Percentiles rank a stretch among this genome's conserved stretches.
Conservation (phyloP, 2,329 filamentous ascomycete species). For the Curvularia verruculosa region DNA sequence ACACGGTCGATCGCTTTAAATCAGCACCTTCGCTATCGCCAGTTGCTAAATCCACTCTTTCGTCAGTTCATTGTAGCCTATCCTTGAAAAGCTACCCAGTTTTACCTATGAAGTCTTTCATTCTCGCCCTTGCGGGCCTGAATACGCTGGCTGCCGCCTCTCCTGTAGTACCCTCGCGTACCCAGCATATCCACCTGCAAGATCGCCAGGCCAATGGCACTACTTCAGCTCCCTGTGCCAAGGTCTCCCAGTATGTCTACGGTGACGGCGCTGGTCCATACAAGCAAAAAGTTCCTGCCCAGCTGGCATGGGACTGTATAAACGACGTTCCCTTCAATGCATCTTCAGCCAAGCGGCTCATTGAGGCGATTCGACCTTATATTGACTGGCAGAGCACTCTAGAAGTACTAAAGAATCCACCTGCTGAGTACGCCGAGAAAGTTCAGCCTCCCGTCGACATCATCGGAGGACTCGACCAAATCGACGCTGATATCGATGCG, state of each 20-base stretch:
- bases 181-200: conserved; percentile 15
- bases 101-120: conserved; percentile 29
- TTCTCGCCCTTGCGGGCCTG: conserved; percentile 33
- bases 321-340: conserved; percentile 54
- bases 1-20: background rate
- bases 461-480: conserved; percentile 48
- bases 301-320: conserved; percentile 54
- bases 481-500: conserved; percentile 46
- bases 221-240: conserved; percentile 37
- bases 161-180: conserved; percentile 28
- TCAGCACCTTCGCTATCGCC: background rate
- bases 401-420: conserved; percentile 52
- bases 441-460: conserved; percentile 55
- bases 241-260: conserved; percentile 42
- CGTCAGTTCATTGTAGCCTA: background rate
- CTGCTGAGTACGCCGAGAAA: conserved; percentile 54
- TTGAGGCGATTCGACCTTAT: conserved; percentile 52
- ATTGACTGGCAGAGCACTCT: conserved; percentile 56
- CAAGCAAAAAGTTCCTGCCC: conserved; percentile 48
- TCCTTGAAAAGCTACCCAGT: background rate
- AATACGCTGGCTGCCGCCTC: conserved; percentile 31
- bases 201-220: conserved; percentile 34
- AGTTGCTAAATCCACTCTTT: conserved; percentile 1
- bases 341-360: conserved; percentile 47
- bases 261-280: conserved; percentile 18